These are phyloP conservation scores for Coffea humblotiana DNA, from an alignment of 305 asterid species.

Conservation along the genomic window DNA sequence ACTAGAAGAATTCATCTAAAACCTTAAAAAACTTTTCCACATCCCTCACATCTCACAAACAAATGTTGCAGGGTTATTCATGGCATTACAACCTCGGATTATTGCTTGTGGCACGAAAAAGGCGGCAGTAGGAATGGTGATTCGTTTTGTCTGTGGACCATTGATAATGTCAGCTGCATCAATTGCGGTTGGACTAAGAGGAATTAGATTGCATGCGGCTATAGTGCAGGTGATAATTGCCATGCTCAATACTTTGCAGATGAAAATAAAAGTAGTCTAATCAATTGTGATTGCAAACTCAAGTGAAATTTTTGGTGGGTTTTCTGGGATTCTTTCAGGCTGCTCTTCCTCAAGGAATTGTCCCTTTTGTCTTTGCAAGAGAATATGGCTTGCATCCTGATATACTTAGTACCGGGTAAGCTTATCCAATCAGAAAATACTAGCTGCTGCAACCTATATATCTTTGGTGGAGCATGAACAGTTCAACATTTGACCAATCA, in stretches of 20 bases:
- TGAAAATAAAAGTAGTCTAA: not conserved
- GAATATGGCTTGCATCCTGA: slow-evolving; percentile 76
- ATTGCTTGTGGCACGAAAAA: slow-evolving; percentile 62
- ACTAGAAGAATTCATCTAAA: no score
- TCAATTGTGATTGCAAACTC: not conserved
- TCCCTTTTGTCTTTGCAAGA: slow-evolving; percentile 75
- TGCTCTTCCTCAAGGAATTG: slow-evolving; percentile 76
- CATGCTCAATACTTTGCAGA: not conserved
- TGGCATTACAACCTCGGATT: slow-evolving; percentile 75
- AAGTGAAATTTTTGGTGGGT: not conserved
- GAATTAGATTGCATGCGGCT: slow-evolving; percentile 49
- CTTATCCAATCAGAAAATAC: not conserved
- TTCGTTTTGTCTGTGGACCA: slow-evolving; percentile 60
- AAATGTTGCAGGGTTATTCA: slow-evolving; percentile 49
- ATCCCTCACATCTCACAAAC: not conserved
- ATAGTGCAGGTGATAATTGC: slow-evolving; percentile 56
- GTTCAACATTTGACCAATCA: no score
- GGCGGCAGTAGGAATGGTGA: slow-evolving; percentile 60
- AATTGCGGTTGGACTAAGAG: slow-evolving; percentile 49
- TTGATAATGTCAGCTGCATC: slow-evolving; percentile 64
- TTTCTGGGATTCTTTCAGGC: slow-evolving; percentile 36
- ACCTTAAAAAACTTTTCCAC: no score
- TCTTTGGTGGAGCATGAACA: no score
- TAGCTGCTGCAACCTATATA: no score
- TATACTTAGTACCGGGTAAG: slow-evolving; percentile 68